Conservation (phyloP, 2,329 filamentous ascomycete species). For the Pestalotiopsis sp. region DNA sequence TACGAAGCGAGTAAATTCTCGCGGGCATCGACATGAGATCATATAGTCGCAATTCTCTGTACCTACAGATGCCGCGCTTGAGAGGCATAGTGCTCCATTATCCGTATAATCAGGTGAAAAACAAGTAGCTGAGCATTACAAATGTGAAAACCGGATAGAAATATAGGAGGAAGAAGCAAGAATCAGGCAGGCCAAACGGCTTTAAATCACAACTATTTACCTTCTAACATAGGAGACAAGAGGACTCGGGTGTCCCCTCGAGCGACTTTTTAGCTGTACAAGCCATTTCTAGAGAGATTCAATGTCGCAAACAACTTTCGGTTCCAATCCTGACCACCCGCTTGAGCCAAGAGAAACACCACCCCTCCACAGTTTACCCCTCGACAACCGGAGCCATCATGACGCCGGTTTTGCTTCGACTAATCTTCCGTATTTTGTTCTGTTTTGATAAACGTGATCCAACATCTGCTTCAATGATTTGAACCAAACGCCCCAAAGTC, state of each 20-base stretch:
- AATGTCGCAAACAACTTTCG: not conserved
- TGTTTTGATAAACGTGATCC: not conserved
- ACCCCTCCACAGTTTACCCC: not conserved
- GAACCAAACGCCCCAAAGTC: conserved; percentile 9
- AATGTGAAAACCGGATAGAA: not conserved
- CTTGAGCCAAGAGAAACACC: not conserved
- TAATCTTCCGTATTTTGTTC: not conserved
- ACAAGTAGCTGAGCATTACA: too few relatives aligned
- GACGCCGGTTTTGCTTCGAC: conserved; percentile 1
- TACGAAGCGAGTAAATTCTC: too few relatives aligned
- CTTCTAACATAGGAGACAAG: conserved; percentile 8
- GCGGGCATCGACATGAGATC: too few relatives aligned
- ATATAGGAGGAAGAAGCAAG: not conserved
- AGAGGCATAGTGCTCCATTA: too few relatives aligned
- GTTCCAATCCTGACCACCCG: not conserved
- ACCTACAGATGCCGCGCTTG: too few relatives aligned
- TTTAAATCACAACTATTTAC: conserved; percentile 9
- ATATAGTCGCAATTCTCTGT: too few relatives aligned
- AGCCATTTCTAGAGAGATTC: not conserved
- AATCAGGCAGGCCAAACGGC: conserved; percentile 4
- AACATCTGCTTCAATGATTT: not conserved
- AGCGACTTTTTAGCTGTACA: conserved; percentile 1
- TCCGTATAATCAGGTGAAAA: too few relatives aligned
- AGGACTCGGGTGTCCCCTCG: not conserved
- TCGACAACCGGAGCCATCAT: not conserved